Conservation (phyloP, 441 rosid genomes). For the Gossypium trilobum region DNA sequence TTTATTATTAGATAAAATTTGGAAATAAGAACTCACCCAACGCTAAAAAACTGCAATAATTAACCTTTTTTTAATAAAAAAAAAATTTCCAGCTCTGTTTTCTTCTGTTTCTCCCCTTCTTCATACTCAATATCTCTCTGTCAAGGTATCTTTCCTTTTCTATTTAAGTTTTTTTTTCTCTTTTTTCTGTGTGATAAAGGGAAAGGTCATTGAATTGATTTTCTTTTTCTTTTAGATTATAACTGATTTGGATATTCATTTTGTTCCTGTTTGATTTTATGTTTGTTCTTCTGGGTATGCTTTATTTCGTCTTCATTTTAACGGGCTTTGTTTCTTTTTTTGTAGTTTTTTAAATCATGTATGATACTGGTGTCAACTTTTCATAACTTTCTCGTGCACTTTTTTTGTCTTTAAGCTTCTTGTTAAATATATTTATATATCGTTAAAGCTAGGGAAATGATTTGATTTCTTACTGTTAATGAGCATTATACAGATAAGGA, state of each 20-base stretch:
- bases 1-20: too few relatives aligned
- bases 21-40: too few relatives aligned
- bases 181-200: too few relatives aligned
- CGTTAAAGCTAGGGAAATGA: conserved; percentile 5
- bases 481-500: neutral
- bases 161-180: too few relatives aligned
- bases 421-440: too few relatives aligned
- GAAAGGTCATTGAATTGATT: neutral
- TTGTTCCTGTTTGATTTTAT: neutral
- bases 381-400: neutral
- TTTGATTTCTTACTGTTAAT: conserved; percentile 3
- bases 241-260: neutral
- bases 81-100: too few relatives aligned
- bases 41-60: neutral
- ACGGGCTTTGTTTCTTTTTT: conserved; percentile 14
- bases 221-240: neutral
- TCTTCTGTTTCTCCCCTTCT: too few relatives aligned
- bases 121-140: too few relatives aligned
- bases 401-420: neutral
- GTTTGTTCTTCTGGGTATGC: conserved; percentile 23
- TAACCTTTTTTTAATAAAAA: neutral
- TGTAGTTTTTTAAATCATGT: conserved; percentile 21
- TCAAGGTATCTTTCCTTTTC: too few relatives aligned
- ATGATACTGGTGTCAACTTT: neutral
- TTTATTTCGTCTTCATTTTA: conserved; percentile 12